Conservation (phyloP, 148 eudicot species). For the Nyssa sinensis region DNA sequence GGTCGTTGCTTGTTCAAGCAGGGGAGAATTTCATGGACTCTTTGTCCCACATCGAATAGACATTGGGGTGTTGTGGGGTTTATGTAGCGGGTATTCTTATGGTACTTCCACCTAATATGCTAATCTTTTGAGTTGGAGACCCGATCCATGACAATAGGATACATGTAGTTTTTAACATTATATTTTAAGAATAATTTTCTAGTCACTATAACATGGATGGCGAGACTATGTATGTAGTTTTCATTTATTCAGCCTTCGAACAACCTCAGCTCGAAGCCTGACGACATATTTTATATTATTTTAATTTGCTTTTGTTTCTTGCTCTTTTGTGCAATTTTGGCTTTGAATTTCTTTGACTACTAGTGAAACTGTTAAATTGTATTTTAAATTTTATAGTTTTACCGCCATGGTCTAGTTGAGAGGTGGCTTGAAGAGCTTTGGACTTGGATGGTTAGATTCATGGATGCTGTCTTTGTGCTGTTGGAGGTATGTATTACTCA, state of each 20-base stretch:
- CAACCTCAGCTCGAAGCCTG: background rate
- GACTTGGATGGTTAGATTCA: conserved; percentile 68
- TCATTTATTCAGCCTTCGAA: background rate
- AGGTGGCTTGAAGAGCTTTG: conserved; percentile 88
- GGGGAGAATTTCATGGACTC: too few species aligned
- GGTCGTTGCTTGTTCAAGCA: too few species aligned
- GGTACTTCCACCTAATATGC: too few species aligned
- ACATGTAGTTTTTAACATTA: background rate
- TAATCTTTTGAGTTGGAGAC: too few species aligned
- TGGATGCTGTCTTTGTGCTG: conserved; percentile 61
- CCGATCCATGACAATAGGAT: background rate
- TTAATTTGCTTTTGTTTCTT: background rate
- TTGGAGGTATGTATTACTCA: conserved; percentile 58
- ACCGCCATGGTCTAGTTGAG: conserved; percentile 70
- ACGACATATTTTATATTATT: background rate
- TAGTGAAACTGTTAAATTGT: conserved; percentile 13
- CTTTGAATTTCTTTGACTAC: background rate
- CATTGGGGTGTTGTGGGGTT: too few species aligned
- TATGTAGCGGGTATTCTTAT: too few species aligned
- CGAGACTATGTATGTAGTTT: background rate
- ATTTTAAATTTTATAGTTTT: conserved; percentile 55
- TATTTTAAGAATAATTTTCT: too few species aligned
- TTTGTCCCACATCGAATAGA: too few species aligned
- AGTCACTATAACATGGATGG: too few species aligned
- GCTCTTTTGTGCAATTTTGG: background rate